These are phyloP conservation scores for Russula foetens DNA, from an alignment of 768 basidiomycete genomes.

Conservation along the genomic window DNA sequence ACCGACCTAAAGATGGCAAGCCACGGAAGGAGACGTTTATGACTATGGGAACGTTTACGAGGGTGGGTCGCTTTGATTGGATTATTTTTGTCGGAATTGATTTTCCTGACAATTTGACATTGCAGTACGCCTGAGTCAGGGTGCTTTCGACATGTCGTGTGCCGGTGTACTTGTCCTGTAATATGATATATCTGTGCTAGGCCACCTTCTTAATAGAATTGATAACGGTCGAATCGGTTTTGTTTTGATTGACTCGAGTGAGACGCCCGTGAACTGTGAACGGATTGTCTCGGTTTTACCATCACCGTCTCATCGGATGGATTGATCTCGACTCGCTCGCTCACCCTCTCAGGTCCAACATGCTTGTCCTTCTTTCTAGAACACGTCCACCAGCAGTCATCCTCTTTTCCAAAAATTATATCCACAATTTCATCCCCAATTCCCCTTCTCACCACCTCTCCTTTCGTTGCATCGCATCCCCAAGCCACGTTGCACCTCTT, in stretches of 20 bases:
- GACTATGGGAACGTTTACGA: conserved; percentile 87
- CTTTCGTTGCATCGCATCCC: neutral
- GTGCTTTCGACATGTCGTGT: too few relatives aligned
- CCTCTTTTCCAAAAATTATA: neutral
- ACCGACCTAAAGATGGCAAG: conserved; percentile 47
- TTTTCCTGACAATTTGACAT: neutral
- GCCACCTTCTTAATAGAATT: conserved; percentile 6
- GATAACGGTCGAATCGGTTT: too few relatives aligned
- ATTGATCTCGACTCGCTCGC: too few relatives aligned
- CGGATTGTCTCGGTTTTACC: too few relatives aligned
- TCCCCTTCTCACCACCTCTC: neutral
- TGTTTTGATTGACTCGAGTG: too few relatives aligned
- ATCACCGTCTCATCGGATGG: too few relatives aligned
- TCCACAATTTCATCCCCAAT: neutral
- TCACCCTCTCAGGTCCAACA: neutral
- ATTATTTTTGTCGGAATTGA: neutral
- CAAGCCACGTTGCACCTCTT: neutral
- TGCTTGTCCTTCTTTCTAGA: neutral
- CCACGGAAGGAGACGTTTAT: conserved; percentile 79
- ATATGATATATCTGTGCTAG: conserved; percentile 3
- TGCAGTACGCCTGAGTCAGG: conserved; percentile 22
- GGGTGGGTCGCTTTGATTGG: conserved; percentile 44
- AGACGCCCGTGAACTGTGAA: neutral
- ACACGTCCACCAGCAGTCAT: neutral
- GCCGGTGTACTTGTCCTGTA: too few relatives aligned